phyloP scores from a whole-genome alignment of 441 rosid genomes.

The Pelargonium cotyledonis region DNA sequence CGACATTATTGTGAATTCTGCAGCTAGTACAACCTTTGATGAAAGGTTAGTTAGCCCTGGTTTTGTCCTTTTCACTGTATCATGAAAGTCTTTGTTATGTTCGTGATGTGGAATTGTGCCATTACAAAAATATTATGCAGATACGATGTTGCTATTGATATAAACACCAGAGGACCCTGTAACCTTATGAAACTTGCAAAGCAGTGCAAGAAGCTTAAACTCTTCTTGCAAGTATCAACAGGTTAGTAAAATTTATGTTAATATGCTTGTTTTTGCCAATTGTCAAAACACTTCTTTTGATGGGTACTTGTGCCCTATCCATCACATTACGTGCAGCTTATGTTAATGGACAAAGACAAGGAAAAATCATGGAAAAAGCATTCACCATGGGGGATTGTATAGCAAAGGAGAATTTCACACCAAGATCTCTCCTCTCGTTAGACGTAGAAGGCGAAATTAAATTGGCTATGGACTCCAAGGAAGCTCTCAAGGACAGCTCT shows the following conservation, averaged over 20 bases:
- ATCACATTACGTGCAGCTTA: conserved; percentile 44
- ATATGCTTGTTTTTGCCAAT: neutral
- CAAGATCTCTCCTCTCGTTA: conserved; percentile 29
- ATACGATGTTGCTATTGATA: conserved; percentile 70
- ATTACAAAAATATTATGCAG: conserved; percentile 32
- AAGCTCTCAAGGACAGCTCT: conserved; percentile 26
- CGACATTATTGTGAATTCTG: conserved; percentile 75
- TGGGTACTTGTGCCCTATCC: neutral
- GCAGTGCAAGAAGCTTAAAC: conserved; percentile 63
- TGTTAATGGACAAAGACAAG: conserved; percentile 88
- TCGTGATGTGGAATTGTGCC: neutral
- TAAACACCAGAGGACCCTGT: conserved; percentile 71
- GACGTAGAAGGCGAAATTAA: conserved; percentile 59
- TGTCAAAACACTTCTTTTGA: neutral
- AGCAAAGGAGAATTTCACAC: conserved; percentile 45
- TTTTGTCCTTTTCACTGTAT: neutral
- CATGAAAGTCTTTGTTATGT: neutral
- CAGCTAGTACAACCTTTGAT: conserved; percentile 81
- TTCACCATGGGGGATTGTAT: conserved; percentile 65
- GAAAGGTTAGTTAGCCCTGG: conserved; percentile 46
- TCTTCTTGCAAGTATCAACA: conserved; percentile 84
- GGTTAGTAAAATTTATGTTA: conserved; percentile 30
- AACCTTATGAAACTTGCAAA: conserved; percentile 71
- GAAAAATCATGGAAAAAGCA: conserved; percentile 73
- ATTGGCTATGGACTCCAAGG: conserved; percentile 39